Evolutionary conservation across 345 rosid species (phyloP), one percentile per base, ranked within the genome.

Genomic region (Odontarrhena argentea): DNA sequence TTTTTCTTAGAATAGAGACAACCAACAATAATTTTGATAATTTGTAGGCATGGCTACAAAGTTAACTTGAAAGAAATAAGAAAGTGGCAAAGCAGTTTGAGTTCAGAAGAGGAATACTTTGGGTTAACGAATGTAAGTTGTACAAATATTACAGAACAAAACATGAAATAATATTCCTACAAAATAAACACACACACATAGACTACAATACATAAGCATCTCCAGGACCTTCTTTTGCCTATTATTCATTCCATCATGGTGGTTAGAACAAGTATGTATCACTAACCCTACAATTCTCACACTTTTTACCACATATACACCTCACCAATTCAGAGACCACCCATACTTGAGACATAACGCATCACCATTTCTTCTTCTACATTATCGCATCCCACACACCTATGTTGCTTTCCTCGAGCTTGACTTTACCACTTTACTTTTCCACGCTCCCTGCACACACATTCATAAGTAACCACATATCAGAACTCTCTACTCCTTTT

Each of bases 401-500:
- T 76, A 78, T 37, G 54, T 60, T 59, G 73, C 77, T 74, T 70
- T 60, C 75, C 44, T 85, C 55, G 84, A 79, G 71, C 79, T 71
- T 45, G 83, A 59, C 68, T 78, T 90, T 6, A 71, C 81, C 30
- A 63, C 85, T 74, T 86, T 86, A 35, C 70, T 78, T 81, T 73
- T 83, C 97, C 97, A 90, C 18, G 77, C 78, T 69, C 88, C 86
- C 99, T 94, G 92, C 89, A 76, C 92, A 80, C 46, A 47, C 68
- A 36, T 68, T 37, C 48, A 63, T 5, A 56, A 4, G 41, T n/a
- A 54, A 36, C 7, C 30, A 67, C 11, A 50, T 7, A 55, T 55
- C 58, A 46, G 60, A 61, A 66, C 52, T 55, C 35, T 32, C 51
- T 37, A 53, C 59, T 22, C 52, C 35, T 45, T 57, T 35, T 53